phyloP scores from a whole-genome alignment of 2,329 filamentous ascomycete genomes.

The Claviceps sp. region DNA sequence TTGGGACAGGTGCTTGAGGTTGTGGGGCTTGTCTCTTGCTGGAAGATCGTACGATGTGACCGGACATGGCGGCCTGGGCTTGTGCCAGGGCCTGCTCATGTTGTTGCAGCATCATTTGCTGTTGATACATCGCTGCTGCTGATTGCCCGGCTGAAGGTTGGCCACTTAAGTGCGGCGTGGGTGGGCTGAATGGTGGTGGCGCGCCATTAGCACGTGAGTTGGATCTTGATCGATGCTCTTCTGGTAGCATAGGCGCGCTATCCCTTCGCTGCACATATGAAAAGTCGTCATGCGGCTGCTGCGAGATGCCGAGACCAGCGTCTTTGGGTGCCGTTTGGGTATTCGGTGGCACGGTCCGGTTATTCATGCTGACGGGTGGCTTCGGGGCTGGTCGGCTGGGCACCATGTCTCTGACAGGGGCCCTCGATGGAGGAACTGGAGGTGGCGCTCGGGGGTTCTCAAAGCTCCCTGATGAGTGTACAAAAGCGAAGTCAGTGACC shows the following conservation, averaged over 20 bases:
- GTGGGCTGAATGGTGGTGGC: conserved; percentile 34
- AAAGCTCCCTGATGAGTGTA: conserved; percentile 54
- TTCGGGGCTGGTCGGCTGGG: conserved; percentile 78
- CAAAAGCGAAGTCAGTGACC: background rate
- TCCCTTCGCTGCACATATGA: conserved; percentile 38
- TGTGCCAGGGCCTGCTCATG: conserved; percentile 74
- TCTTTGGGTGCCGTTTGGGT: conserved; percentile 40
- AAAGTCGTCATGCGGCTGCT: conserved; percentile 46
- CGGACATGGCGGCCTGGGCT: conserved; percentile 62
- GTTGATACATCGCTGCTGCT: conserved; percentile 39
- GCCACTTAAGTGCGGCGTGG: conserved; percentile 21
- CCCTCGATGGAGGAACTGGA: conserved; percentile 56
- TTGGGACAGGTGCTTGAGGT: conserved; percentile 13
- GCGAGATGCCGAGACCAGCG: conserved; percentile 48
- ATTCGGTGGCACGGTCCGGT: conserved; percentile 39
- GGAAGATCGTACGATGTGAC: conserved; percentile 56
- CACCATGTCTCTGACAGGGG: conserved; percentile 41
- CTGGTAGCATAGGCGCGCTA: conserved; percentile 44
- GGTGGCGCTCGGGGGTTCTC: conserved; percentile 92
- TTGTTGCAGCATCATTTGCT: conserved; percentile 61
- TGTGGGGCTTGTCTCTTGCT: conserved; percentile 50
- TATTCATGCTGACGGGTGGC: conserved; percentile 55
- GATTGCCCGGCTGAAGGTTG: conserved; percentile 23
- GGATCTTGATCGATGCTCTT: conserved; percentile 55
- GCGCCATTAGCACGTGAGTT: conserved; percentile 48